Conservation (phyloP, 441 rosid species). For the Pelargonium myrrhifolium region DNA sequence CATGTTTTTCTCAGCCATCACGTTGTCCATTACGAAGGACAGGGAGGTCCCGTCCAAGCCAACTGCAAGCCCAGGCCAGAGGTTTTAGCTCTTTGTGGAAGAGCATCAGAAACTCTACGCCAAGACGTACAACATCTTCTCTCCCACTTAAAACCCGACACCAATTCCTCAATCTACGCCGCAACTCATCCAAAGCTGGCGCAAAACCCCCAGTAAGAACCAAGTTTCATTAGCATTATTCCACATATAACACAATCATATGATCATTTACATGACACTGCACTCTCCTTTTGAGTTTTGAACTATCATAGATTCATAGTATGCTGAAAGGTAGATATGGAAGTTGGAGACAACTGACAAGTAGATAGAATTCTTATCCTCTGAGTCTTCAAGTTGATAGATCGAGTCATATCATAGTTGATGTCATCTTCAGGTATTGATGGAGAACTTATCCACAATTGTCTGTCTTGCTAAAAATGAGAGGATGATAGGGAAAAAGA, state of each 20-base stretch:
- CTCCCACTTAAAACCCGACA: constrained; percentile 72
- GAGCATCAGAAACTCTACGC: constrained; percentile 61
- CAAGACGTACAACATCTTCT: constrained; percentile 87
- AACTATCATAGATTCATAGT: too few relatives aligned
- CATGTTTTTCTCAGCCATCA: constrained; percentile 56
- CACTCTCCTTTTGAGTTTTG: neutral
- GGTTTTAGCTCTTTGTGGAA: constrained; percentile 55
- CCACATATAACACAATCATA: neutral
- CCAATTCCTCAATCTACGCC: constrained; percentile 70
- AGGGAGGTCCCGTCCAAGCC: constrained; percentile 84
- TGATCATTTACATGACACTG: neutral
- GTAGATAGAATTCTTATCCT: too few relatives aligned
- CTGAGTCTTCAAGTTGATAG: too few relatives aligned
- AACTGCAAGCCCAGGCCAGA: constrained; percentile 84
- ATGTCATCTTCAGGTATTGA: too few relatives aligned
- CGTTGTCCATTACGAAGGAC: constrained; percentile 82
- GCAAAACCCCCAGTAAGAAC: constrained; percentile 34
- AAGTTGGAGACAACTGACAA: too few relatives aligned
- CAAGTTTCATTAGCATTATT: neutral
- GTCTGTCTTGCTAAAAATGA: too few relatives aligned
- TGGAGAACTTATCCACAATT: too few relatives aligned
- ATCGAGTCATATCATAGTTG: too few relatives aligned
- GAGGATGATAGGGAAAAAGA: too few relatives aligned
- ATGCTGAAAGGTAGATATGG: too few relatives aligned
- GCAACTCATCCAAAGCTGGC: constrained; percentile 70